A percentile compares a stretch with the other conserved stretches of the same genome.
Conservation (phyloP, 1,284 basidiomycete genomes). For the Heterobasidion parviporum region DNA sequence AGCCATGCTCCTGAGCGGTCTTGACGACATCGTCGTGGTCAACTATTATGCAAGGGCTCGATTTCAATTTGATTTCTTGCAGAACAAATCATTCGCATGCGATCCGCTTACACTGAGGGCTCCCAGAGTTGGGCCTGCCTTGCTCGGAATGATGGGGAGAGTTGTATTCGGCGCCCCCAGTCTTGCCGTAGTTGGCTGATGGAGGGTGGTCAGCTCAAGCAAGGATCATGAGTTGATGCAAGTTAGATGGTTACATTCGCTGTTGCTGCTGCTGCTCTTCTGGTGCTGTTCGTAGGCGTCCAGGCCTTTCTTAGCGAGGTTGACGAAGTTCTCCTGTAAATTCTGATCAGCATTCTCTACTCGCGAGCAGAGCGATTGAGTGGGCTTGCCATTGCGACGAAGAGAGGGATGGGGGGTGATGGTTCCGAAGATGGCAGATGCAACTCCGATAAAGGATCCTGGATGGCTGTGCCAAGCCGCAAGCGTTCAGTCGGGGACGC, state of each 20-base stretch:
- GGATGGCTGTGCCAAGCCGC: too few species aligned
- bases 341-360: neutral
- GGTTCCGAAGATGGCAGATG: too few species aligned
- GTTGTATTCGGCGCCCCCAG: conserved; percentile 58
- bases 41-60: conserved; percentile 28
- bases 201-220: neutral
- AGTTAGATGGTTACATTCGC: neutral
- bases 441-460: too few species aligned
- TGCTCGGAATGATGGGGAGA: conserved; percentile 29
- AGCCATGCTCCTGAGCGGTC: conserved; percentile 40
- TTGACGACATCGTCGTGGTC: conserved; percentile 49
- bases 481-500: conserved; percentile 14
- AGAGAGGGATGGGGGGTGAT: too few species aligned
- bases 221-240: conserved; percentile 3
- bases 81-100: neutral
- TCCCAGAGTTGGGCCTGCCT: conserved; percentile 10
- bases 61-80: too few species aligned
- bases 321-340: conserved; percentile 52
- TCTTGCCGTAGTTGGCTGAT: conserved; percentile 23
- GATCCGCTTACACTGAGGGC: conserved; percentile 25
- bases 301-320: conserved; percentile 58
- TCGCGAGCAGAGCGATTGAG: neutral
- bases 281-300: conserved; percentile 40
- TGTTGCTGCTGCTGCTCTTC: conserved; percentile 10
- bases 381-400: neutral